Evolutionary conservation across 2,329 filamentous ascomycete genomes (phyloP).

Genomic region (Aspergillus oerlinghausenensis): DNA sequence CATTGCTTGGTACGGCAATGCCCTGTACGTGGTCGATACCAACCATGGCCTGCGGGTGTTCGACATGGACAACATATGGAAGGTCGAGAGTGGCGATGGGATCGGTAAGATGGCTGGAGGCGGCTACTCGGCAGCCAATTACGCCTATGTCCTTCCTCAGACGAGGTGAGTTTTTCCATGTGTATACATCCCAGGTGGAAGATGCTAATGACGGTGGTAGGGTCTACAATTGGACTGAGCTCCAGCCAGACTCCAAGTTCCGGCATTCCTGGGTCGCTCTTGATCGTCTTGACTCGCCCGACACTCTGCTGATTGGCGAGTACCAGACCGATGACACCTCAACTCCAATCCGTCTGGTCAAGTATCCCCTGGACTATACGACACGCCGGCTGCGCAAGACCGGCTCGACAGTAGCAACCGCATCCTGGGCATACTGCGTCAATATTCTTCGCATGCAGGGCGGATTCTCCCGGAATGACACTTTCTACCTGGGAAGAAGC

Average conservation of each 20-base stretch:
- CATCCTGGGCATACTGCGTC: conserved; percentile 31
- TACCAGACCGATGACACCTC: conserved; percentile 22
- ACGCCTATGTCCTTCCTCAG: conserved; percentile 34
- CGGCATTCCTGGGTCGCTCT: conserved; percentile 33
- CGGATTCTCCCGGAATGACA: conserved; percentile 26
- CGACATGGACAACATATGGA: conserved; percentile 35
- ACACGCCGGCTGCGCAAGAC: conserved; percentile 23
- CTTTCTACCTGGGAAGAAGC: conserved; percentile 32
- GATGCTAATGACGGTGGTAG: neutral
- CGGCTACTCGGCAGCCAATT: conserved; percentile 28
- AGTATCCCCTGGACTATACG: conserved; percentile 27
- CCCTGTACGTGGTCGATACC: conserved; percentile 35
- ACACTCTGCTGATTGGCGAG: conserved; percentile 33
- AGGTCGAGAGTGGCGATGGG: conserved; percentile 27
- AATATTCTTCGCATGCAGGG: conserved; percentile 32
- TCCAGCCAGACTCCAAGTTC: conserved; percentile 20
- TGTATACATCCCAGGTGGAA: neutral
- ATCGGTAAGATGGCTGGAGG: conserved; percentile 27
- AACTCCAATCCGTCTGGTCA: conserved; percentile 25
- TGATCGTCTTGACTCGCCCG: conserved; percentile 30
- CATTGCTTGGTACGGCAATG: conserved; percentile 35
- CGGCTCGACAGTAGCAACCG: conserved; percentile 12
- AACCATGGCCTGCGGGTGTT: conserved; percentile 33
- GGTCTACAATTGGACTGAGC: conserved; percentile 1
- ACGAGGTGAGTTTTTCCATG: conserved; percentile 20